Base-by-base conservation (phyloP, 202 grass and related monocot genomes). In the Digitaria exilis region DNA sequence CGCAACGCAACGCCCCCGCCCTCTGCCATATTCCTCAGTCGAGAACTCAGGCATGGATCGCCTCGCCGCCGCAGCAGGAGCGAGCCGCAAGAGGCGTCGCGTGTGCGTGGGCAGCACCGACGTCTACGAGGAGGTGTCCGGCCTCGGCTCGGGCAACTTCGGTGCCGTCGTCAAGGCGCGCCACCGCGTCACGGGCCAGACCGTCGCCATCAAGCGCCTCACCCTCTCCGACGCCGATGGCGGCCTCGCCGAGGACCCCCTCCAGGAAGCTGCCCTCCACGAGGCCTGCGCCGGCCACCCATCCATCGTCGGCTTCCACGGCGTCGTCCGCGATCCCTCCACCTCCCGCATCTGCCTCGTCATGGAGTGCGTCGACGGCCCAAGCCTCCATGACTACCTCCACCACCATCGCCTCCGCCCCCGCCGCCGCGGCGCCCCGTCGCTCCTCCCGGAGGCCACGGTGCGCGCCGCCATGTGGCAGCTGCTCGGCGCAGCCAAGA, bases 391-490 rank as follows among this genome's bases (percentile, higher is more conserved):
- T 19, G 26, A 35, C 25, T 34, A 65, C 57, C 49, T 76, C 9
- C 11, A n/a, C 10, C n/a, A 29, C 15, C 74, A 25, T 3, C 71
- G 65, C n/a, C n/a, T n/a, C n/a, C n/a, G n/a, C 42, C 41, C 73
- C 58, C 74, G 39, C 14, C 71, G 65, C 52, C 51, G 73, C 65
- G 49, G n/a, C 50, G 14, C 13, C 1, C 12, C 10, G 52, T 30
- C 3, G 24, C 86, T 82, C 12, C 42, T n/a, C n/a, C n/a, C 58
- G 57, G 89, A 88, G 69, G 4, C 46, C 7, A 41, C 68, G 48
- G 65, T 88, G 51, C 77, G 74, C 31, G 14, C 54, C 10, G 34
- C 78, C 48, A 91, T 88, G 89, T 59, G 64, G 65, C 82, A 91
- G 65, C 82, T 91, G 0, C 77, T 91, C 43, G 52, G 89, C n/a